Evolutionary conservation across 805 yeast species (phyloP).

Genomic region (Cyberlindnera misumaiensis): DNA sequence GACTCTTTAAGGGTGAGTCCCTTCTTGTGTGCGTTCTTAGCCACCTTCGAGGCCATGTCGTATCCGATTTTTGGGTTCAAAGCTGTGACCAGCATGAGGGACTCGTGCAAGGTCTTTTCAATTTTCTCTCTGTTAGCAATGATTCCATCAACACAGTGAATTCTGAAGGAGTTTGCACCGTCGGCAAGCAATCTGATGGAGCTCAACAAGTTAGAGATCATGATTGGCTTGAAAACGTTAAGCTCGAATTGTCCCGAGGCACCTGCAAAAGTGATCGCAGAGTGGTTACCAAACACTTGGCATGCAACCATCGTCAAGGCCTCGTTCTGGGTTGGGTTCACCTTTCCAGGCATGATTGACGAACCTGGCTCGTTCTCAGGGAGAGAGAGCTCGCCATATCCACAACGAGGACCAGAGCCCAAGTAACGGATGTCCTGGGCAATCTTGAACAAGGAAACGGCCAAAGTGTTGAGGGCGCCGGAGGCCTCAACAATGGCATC

Average conservation of each 20-base stretch:
- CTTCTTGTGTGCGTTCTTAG: constrained; percentile 97
- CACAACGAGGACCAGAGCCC: constrained; percentile 99
- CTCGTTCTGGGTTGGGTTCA: constrained; percentile 98
- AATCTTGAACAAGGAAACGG: constrained; percentile 88
- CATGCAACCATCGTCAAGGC: constrained; percentile 97
- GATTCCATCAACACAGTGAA: constrained; percentile 93
- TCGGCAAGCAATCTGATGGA: constrained; percentile 88
- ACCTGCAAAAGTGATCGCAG: constrained; percentile 94
- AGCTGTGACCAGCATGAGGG: constrained; percentile 97
- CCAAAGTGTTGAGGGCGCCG: constrained; percentile 94
- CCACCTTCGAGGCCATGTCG: constrained; percentile 95
- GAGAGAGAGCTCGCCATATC: constrained; percentile 89
- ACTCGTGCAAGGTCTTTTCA: constrained; percentile 81
- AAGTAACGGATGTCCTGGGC: constrained; percentile 97
- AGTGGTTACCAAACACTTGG: constrained; percentile 95
- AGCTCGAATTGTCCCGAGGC: constrained; percentile 98
- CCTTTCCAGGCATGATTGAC: constrained; percentile 99
- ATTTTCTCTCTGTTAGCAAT: constrained; percentile 84
- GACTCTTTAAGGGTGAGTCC: constrained; percentile 93
- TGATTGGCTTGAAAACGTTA: constrained; percentile 95
- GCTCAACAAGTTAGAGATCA: constrained; percentile 84
- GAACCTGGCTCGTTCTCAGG: constrained; percentile 99
- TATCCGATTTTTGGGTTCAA: constrained; percentile 98
- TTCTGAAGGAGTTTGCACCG: constrained; percentile 83
- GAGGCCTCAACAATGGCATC: constrained; percentile 97